Evolutionary conservation across 352 stramenopile genomes (phyloP), one percentile per base, ranked within the genome.

Genomic region (Pythium folliculosum): DNA sequence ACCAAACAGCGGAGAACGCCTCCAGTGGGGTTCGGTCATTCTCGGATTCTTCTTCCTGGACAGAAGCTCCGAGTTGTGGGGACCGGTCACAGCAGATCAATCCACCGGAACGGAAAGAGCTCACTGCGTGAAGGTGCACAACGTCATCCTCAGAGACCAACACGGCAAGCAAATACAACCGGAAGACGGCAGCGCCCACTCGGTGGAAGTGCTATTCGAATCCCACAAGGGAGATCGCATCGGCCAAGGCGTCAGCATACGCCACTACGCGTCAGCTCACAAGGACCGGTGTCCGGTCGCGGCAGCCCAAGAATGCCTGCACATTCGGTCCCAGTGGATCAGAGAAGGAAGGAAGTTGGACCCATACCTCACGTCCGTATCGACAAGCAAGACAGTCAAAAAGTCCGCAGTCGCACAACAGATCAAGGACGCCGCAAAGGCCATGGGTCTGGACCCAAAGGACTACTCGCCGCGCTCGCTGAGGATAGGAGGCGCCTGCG

Each of bases 381-480:
- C 62, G 27, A 40, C 40, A 8, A 61, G 3, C 1, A 21, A 25
- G 3, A 77, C 60, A 0, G 64, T 77, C 51, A 70, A 72, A 47
- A 78, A 71, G 44, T 14, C 38, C 0, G n/a, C 37, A 22, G 63
- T 75, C 10, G 55, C 25, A 5, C 62, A 60, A 1, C 32, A 35
- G 5, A 73, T 73, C 38, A 78, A 73, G 30, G 22, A 70, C 5
- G 67, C 71, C 40, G 63, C 71, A 19, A 32, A 40, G 3, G 13
- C 16, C 38, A 67, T 70, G 55, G 68, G 55, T 16, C 25, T 64
- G 30, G 5, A 48, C 7, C 48, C 22, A 37, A 19, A 57, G 2
- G 60, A 78, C 45, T 71, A 73, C 60, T 73, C 68, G 17, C 14
- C 32, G 25, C 71, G 75, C 35, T 75, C 63, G 1, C 60, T 72